Base-by-base conservation (phyloP, 2,329 filamentous ascomycete genomes). In the Stagonosporopsis rhizophila region DNA sequence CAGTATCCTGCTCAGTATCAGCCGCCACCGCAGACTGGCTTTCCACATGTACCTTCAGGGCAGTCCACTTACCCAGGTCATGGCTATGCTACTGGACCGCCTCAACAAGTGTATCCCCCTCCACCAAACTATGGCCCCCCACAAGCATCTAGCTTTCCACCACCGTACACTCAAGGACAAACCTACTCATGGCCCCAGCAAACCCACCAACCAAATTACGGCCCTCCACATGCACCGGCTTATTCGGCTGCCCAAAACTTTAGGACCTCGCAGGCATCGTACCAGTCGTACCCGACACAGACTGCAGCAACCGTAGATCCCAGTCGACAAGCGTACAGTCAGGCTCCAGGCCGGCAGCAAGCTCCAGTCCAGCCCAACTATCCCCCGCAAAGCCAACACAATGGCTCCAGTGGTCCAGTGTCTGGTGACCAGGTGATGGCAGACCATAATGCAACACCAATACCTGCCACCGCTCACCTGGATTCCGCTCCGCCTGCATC, bases 371-470 rank as follows among this genome's bases (percentile, higher is more conserved):
- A 64, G 38, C 30, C 60, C 12, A 28, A 54, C 2, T 67, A 69
- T 51, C 63, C 61, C 15, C 41, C 57, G 19, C 61, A 52, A 28
- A 56, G 34, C 23, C 60, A 67, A 6, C 58, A 69, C 37, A 63
- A 52, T 44, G 38, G 61, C 12, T 63, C 65, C 35, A 52, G 53
- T 48, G 61, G 51, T 11, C 52, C 58, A 17, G 49, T 61, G 37
- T 27, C 52, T 11, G 46, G 50, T 28, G 38, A 44, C 38, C 60
- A 56, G 3, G 38, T 56, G 2, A 45, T 51, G 30, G 30, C 49
- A 30, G 72, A 75, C 48, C 60, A 67, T 1, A 65, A 72, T 40
- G 67, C 70, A 4, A 70, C 67, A 20, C 71, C 71, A 28, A 73
- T 68, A 7, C 68, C 65, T 15, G 60, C 65, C 32, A 65, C 66